These are phyloP conservation scores for Cystoderma amianthinum DNA, from an alignment of 768 basidiomycete genomes.

Conservation along the genomic window DNA sequence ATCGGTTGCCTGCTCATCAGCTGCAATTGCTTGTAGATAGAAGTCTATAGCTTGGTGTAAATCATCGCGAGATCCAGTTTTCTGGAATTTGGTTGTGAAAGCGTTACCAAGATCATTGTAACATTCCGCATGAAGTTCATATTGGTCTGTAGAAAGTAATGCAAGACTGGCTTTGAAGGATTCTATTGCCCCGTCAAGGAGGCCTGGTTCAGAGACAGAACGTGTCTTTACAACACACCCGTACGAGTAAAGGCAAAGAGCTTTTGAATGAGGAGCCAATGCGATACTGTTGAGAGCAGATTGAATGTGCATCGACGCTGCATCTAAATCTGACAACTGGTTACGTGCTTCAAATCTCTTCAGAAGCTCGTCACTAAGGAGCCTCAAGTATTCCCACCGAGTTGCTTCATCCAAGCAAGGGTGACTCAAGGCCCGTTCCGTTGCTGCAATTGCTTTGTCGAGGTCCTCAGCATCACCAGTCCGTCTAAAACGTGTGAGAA, in stretches of 20 bases:
- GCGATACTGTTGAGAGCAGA: slow-evolving; percentile 1
- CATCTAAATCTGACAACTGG: slow-evolving; percentile 7
- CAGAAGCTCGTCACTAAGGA: too few species aligned
- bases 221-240: slow-evolving; percentile 5
- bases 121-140: too few species aligned
- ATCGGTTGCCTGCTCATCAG: not conserved
- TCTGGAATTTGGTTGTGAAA: slow-evolving; percentile 2
- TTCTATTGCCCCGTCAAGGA: slow-evolving; percentile 4
- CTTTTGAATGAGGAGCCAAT: not conserved
- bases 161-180: too few species aligned
- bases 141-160: too few species aligned
- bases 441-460: slow-evolving; percentile 6
- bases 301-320: slow-evolving; percentile 6
- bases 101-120: slow-evolving; percentile 7
- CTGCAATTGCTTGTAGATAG: slow-evolving; percentile 5
- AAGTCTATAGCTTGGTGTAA: slow-evolving; percentile 4
- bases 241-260: slow-evolving; percentile 3
- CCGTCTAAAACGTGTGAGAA: slow-evolving; percentile 4
- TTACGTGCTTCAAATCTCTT: too few species aligned
- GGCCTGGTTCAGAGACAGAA: not conserved
- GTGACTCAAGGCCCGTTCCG: too few species aligned
- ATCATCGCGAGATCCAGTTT: slow-evolving; percentile 4
- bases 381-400: too few species aligned
- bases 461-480: slow-evolving; percentile 2
- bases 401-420: too few species aligned